Conservation (phyloP, 163 green algal species). For the Volvox carteri region DNA sequence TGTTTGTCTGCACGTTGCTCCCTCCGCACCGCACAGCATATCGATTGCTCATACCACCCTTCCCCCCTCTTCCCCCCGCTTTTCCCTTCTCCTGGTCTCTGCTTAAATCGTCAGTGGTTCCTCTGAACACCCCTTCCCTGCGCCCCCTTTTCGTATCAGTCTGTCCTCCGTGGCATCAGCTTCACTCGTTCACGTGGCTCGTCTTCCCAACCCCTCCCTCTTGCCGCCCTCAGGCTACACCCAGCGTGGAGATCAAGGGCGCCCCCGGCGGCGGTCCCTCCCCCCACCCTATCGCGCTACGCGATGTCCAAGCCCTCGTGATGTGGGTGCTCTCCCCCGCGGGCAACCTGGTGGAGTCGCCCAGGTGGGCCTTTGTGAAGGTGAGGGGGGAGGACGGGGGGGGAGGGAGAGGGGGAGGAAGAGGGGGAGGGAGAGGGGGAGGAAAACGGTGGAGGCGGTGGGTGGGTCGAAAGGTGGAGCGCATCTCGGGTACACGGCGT, state of each 20-base stretch:
- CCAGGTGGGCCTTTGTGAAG: slow-evolving; percentile 51
- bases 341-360: slow-evolving; percentile 43
- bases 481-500: no score
- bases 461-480: no score
- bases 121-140: no score
- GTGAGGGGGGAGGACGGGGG: slow-evolving; percentile 2
- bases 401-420: no score
- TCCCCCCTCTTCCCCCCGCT: neutral
- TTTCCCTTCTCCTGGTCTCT: no score
- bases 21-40: no score
- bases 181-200: neutral
- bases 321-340: slow-evolving; percentile 15
- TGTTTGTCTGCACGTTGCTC: no score
- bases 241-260: slow-evolving; percentile 47
- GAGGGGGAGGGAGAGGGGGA: neutral
- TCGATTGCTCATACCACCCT: neutral
- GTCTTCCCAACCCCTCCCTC: neutral
- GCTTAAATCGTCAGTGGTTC: no score
- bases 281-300: neutral
- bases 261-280: neutral
- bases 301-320: slow-evolving; percentile 46
- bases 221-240: neutral
- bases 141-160: no score
- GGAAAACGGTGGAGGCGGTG: no score
- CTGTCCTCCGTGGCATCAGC: no score